A percentile compares a stretch with the other conserved stretches of the same genome.
Evolutionary conservation across 2,329 filamentous ascomycete genomes (phyloP).

Genomic region (Pseudovirgaria hyperparasitica): DNA sequence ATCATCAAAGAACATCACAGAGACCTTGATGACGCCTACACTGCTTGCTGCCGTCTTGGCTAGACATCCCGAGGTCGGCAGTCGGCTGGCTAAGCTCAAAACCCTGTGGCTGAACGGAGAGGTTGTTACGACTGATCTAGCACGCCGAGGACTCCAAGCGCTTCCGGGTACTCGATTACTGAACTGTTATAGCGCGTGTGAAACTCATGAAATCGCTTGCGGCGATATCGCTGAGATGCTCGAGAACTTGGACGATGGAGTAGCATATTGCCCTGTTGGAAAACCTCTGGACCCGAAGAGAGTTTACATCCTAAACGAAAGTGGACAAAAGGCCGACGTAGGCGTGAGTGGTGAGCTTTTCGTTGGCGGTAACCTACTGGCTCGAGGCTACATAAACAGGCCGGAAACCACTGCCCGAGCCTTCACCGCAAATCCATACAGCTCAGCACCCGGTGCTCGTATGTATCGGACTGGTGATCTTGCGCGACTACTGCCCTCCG

Average conservation of each 20-base stretch:
- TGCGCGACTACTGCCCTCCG: conserved; percentile 53
- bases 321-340: conserved; percentile 45
- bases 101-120: conserved; percentile 74
- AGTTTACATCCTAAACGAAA: conserved; percentile 61
- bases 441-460: conserved; percentile 43
- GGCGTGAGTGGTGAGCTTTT: conserved; percentile 61
- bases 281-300: conserved; percentile 52
- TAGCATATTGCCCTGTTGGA: conserved; percentile 61
- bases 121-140: conserved; percentile 68
- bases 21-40: conserved; percentile 75
- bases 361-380: conserved; percentile 60
- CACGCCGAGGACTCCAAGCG: conserved; percentile 52
- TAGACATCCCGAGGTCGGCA: conserved; percentile 52
- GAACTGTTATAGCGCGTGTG: conserved; percentile 73
- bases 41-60: conserved; percentile 62
- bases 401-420: conserved; percentile 64
- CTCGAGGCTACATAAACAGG: conserved; percentile 67
- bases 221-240: conserved; percentile 61
- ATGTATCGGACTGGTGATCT: conserved; percentile 68
- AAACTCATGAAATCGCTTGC: conserved; percentile 69
- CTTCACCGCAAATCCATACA: conserved; percentile 56
- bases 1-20: conserved; percentile 52
- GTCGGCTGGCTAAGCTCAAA: conserved; percentile 50
- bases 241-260: conserved; percentile 39
- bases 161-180: conserved; percentile 58